Percentiles rank a stretch among this genome's conserved stretches.
Conservation (phyloP, 2,329 filamentous ascomycete genomes). For the Fusarium virguliforme region DNA sequence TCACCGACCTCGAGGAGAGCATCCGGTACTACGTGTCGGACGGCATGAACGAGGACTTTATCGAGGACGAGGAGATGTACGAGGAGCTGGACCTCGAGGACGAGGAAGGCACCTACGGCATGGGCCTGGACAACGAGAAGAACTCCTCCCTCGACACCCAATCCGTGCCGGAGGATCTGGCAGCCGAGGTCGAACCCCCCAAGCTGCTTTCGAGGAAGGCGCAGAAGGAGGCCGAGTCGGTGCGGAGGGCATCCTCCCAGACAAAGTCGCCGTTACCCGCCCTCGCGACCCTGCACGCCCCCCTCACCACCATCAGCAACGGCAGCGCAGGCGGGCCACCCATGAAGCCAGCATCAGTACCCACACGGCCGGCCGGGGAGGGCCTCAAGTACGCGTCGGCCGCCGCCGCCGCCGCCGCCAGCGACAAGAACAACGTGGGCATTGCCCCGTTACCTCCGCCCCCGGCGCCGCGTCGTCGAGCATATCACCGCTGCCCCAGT, state of each 20-base stretch:
- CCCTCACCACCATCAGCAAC: conserved; percentile 74
- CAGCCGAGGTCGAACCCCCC: conserved; percentile 70
- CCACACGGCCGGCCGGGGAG: conserved; percentile 87
- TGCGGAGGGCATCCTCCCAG: conserved; percentile 84
- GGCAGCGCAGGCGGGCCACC: conserved; percentile 68
- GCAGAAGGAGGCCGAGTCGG: conserved; percentile 71
- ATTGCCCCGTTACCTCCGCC: conserved; percentile 93
- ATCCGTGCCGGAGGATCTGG: conserved; percentile 87
- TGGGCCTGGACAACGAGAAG: conserved; percentile 85
- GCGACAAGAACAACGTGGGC: conserved; percentile 88
- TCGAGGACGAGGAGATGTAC: conserved; percentile 95
- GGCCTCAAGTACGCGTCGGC: conserved; percentile 97
- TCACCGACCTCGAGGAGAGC: conserved; percentile 89
- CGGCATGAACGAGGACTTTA: conserved; percentile 89
- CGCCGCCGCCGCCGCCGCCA: conserved; percentile 91
- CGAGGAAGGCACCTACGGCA: conserved; percentile 90
- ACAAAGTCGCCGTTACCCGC: conserved; percentile 96
- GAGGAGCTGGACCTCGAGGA: conserved; percentile 94
- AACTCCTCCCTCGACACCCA: conserved; percentile 96
- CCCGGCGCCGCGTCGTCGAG: conserved; percentile 71
- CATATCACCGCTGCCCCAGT: conserved; percentile 67
- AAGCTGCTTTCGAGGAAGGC: conserved; percentile 69
- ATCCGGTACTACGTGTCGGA: conserved; percentile 97
- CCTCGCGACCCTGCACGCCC: conserved; percentile 88
- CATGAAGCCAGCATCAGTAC: conserved; percentile 95